These are phyloP conservation scores for Arabidopsis lyrata DNA, from an alignment of 441 rosid genomes.

Conservation along the genomic window DNA sequence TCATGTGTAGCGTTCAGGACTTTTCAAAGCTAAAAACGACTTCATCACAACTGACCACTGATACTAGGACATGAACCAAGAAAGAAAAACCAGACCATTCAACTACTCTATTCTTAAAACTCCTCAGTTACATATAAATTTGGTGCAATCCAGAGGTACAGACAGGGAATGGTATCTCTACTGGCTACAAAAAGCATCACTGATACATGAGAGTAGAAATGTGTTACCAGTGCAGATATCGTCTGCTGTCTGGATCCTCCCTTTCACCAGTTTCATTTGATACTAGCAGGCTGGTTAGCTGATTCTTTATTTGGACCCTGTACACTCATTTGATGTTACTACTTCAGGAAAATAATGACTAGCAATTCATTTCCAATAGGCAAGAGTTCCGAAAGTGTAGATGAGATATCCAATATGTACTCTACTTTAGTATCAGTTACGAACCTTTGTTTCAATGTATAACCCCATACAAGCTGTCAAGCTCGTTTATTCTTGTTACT, in stretches of 20 bases:
- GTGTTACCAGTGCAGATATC: conserved; percentile 78
- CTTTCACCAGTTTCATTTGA: conserved; percentile 44
- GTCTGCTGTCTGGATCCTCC: conserved; percentile 69
- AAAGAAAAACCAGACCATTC: conserved; percentile 11
- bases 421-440: conserved; percentile 38
- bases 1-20: no score
- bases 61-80: conserved; percentile 19
- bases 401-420: conserved; percentile 6
- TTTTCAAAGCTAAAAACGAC: no score
- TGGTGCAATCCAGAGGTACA: conserved; percentile 28
- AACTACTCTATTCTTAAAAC: conserved; percentile 22
- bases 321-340: not conserved
- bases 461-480: conserved; percentile 94
- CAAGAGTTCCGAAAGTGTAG: conserved; percentile 18
- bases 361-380: conserved; percentile 13
- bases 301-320: not conserved
- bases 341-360: conserved; percentile 22
- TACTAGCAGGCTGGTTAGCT: conserved; percentile 6
- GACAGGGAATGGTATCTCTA: conserved; percentile 8
- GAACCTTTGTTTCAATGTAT: conserved; percentile 85
- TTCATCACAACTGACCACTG: conserved; percentile 14
- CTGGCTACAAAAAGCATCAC: conserved; percentile 25
- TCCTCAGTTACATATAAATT: conserved; percentile 25
- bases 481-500: conserved; percentile 87
- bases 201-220: conserved; percentile 7